phyloP scores from a whole-genome alignment of 306 rosid species.

The Fagus crenata region DNA sequence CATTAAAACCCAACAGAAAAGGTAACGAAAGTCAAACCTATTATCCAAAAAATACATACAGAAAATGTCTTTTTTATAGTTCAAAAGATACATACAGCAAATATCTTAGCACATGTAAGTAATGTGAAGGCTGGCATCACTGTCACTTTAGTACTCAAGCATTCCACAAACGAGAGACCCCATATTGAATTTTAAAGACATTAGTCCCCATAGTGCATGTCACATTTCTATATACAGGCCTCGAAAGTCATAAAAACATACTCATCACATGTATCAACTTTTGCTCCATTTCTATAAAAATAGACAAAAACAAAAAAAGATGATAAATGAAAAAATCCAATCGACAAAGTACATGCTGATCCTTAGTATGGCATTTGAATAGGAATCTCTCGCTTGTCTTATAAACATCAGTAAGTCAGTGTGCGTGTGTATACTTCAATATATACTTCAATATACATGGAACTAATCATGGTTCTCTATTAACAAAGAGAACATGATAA shows the following conservation, averaged over 20 bases:
- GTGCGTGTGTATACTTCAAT: too few relatives aligned
- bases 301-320: neutral
- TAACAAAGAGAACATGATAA: too few relatives aligned
- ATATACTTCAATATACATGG: too few relatives aligned
- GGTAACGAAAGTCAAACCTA: too few relatives aligned
- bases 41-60: too few relatives aligned
- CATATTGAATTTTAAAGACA: neutral
- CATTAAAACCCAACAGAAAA: neutral
- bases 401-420: neutral
- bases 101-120: neutral
- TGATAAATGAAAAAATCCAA: neutral
- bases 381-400: neutral
- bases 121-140: neutral
- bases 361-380: neutral
- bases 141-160: neutral
- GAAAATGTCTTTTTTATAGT: too few relatives aligned
- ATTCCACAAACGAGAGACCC: neutral
- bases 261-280: too few relatives aligned
- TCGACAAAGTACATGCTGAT: neutral
- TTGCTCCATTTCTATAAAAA: neutral
- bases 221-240: neutral
- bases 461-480: too few relatives aligned
- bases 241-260: too few relatives aligned
- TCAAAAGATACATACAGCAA: neutral
- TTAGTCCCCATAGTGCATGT: neutral